Conservation (phyloP, 805 yeast species). For the Saccharomycopsis olivae region DNA sequence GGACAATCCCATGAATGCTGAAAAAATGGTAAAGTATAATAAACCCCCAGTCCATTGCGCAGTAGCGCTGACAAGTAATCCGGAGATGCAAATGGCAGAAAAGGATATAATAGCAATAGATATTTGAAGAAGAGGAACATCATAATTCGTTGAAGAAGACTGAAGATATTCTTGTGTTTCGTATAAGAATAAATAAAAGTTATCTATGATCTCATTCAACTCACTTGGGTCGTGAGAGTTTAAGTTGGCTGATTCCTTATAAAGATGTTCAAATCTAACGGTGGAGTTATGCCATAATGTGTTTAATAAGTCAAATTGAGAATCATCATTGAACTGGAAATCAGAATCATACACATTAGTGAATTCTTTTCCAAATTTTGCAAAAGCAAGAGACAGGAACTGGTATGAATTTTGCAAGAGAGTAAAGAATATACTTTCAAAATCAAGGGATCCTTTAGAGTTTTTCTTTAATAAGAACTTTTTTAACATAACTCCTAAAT, state of each 20-base stretch:
- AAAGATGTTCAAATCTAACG: conserved; percentile 6
- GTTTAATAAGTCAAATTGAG: conserved; percentile 15
- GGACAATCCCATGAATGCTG: conserved; percentile 36
- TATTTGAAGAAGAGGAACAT: conserved; percentile 35
- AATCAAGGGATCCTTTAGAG: neutral
- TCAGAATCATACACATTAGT: conserved; percentile 11
- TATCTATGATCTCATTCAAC: conserved; percentile 14
- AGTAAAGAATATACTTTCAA: conserved; percentile 19
- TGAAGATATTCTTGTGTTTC: conserved; percentile 41
- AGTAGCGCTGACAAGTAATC: too few species aligned
- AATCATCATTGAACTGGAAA: neutral
- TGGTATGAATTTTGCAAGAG: conserved; percentile 50
- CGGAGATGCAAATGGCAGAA: neutral
- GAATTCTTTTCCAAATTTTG: conserved; percentile 25
- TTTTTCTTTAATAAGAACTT: conserved; percentile 38
- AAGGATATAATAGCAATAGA: conserved; percentile 19
- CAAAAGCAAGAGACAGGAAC: conserved; percentile 36
- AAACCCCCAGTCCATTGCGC: too few species aligned
- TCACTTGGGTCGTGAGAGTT: neutral
- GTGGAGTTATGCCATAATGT: conserved; percentile 17
- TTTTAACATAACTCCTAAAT: conserved; percentile 59
- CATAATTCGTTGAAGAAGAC: conserved; percentile 63
- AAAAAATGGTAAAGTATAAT: conserved; percentile 20
- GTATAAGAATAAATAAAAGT: conserved; percentile 29
- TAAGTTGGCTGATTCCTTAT: neutral